Conservation (phyloP, 306 rosid genomes). For the Sechiopsis laciniata region DNA sequence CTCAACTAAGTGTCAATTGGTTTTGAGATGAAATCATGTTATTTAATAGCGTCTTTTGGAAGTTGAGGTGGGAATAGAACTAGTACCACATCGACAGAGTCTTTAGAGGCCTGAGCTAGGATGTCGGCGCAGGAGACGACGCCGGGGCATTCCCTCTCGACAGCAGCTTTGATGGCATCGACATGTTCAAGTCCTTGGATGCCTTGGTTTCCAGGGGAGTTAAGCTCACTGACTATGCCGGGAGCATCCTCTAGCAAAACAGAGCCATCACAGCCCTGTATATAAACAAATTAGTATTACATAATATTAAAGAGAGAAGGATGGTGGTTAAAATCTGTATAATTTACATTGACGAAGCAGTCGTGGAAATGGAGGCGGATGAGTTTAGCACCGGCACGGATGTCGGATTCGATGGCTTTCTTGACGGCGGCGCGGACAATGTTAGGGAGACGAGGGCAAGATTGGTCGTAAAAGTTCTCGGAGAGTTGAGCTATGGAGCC, state of each 20-base stretch:
- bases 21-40: no score
- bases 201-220: slow-evolving; percentile 53
- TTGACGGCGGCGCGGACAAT: no score
- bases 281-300: no score
- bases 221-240: slow-evolving; percentile 63
- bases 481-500: no score
- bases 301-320: neutral
- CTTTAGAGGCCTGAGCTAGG: slow-evolving; percentile 62
- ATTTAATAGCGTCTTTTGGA: neutral
- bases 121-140: slow-evolving; percentile 72
- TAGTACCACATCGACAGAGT: slow-evolving; percentile 53
- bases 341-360: neutral
- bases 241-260: slow-evolving; percentile 52
- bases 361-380: slow-evolving; percentile 3
- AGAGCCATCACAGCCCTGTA: slow-evolving; percentile 46
- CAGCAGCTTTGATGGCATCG: slow-evolving; percentile 54
- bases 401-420: no score
- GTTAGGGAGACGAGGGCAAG: no score
- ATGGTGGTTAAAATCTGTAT: no score
- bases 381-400: no score
- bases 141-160: slow-evolving; percentile 53
- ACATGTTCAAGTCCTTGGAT: slow-evolving; percentile 45
- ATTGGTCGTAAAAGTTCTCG: no score
- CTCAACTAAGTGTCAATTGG: no score
- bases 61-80: neutral